A percentile compares a stretch with the other conserved stretches of the same genome.
Evolutionary conservation across 306 rosid species (phyloP).

Genomic region (Begonia fuchsioides): DNA sequence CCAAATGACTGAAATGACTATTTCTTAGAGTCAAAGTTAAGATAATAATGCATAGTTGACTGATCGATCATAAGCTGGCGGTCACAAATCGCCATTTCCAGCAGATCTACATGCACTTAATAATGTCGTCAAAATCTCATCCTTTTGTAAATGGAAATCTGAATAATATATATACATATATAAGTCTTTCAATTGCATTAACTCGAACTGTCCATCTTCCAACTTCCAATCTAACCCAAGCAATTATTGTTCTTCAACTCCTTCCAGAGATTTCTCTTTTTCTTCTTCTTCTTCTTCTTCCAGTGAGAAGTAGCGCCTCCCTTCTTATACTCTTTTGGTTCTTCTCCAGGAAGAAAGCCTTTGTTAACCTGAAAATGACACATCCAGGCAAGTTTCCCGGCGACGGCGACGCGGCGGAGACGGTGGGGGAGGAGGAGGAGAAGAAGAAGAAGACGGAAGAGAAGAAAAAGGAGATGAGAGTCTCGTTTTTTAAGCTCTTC

Average conservation of each 20-base stretch:
- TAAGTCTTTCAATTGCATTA: constrained; percentile 3
- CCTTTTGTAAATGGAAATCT: not conserved
- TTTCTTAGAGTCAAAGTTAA: no score
- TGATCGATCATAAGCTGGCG: no score
- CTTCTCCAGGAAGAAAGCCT: not conserved
- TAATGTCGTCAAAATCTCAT: not conserved
- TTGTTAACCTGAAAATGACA: constrained; percentile 3
- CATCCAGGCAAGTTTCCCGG: constrained; percentile 5
- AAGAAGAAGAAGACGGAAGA: constrained; percentile 13
- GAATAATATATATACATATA: no score
- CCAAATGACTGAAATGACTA: no score
- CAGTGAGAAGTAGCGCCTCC: not conserved
- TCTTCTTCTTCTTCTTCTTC: not conserved
- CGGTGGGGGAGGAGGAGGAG: constrained; percentile 6
- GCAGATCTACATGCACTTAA: no score
- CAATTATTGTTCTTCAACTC: not conserved
- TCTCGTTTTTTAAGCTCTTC: constrained; percentile 49
- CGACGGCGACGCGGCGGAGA: not conserved
- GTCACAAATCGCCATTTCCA: no score
- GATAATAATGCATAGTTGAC: no score
- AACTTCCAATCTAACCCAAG: constrained; percentile 4
- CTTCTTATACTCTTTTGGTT: not conserved
- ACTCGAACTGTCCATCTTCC: constrained; percentile 2
- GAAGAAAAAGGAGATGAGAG: constrained; percentile 27
- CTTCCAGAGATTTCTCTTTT: not conserved